Evolutionary conservation across 768 basidiomycete genomes (phyloP).

Genomic region (Pisolithus tinctorius): DNA sequence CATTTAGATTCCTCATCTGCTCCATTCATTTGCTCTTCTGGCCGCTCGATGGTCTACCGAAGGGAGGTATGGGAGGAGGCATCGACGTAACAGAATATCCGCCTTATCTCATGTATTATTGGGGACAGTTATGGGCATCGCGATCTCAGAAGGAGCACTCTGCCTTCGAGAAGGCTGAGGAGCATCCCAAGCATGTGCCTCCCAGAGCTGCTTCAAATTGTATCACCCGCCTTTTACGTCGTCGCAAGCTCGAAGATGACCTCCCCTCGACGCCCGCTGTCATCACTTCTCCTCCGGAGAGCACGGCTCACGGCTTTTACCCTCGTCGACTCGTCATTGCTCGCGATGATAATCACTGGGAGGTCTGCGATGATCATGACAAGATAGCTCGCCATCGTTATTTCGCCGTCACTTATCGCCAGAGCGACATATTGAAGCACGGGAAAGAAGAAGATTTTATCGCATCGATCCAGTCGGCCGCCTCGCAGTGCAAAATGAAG

Average conservation of each 20-base stretch:
- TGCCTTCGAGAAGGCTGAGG: neutral
- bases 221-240: slow-evolving; percentile 2
- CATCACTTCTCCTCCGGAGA: no score
- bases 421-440: slow-evolving; percentile 2
- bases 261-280: no score
- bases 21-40: slow-evolving; percentile 7
- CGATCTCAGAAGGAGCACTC: slow-evolving; percentile 14
- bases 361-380: neutral
- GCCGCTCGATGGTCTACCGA: slow-evolving; percentile 1
- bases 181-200: neutral
- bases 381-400: slow-evolving; percentile 5
- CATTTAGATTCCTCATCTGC: slow-evolving; percentile 1
- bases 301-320: slow-evolving; percentile 1
- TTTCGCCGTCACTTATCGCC: slow-evolving; percentile 12
- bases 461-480: slow-evolving; percentile 1
- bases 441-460: slow-evolving; percentile 1
- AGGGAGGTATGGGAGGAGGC: neutral
- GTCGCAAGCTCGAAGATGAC: no score
- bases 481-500: neutral
- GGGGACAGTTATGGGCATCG: slow-evolving; percentile 16
- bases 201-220: neutral
- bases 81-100: slow-evolving; percentile 3
- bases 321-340: slow-evolving; percentile 9
- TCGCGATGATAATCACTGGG: slow-evolving; percentile 1
- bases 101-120: slow-evolving; percentile 6